Evolutionary conservation across 2,329 filamentous ascomycete species (phyloP).

Genomic region (Xylaria sp.): DNA sequence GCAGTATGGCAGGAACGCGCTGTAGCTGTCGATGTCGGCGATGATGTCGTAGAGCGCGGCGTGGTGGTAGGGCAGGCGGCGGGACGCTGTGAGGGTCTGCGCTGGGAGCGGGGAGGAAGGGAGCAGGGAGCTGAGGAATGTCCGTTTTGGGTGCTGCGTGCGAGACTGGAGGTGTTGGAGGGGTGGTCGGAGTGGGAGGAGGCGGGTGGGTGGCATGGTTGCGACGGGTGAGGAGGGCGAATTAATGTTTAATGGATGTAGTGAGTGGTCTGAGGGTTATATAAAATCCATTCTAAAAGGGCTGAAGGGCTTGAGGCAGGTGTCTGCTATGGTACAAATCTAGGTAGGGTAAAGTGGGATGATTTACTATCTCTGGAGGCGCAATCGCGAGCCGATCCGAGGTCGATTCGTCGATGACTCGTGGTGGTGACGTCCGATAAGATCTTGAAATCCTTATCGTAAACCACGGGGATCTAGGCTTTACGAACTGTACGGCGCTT

Average conservation of each 20-base stretch:
- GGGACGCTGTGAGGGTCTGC: slow-evolving; percentile 74
- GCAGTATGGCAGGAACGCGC: slow-evolving; percentile 90
- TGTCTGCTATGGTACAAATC: slow-evolving; percentile 2
- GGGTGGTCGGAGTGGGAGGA: slow-evolving; percentile 18
- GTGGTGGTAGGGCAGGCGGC: slow-evolving; percentile 77
- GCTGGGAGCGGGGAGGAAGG: slow-evolving; percentile 36
- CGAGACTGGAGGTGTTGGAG: slow-evolving; percentile 21
- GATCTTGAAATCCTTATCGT: slow-evolving; percentile 19
- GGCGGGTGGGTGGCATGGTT: slow-evolving; percentile 26
- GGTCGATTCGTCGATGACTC: too few species aligned
- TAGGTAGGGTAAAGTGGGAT: not conserved
- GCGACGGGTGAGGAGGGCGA: not conserved
- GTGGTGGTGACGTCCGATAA: slow-evolving; percentile 26
- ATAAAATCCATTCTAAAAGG: slow-evolving; percentile 19
- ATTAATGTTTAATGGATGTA: not conserved
- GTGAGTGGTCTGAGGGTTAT: slow-evolving; percentile 4
- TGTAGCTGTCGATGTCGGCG: slow-evolving; percentile 85
- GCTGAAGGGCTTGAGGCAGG: not conserved
- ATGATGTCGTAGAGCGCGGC: slow-evolving; percentile 80
- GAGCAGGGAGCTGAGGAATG: slow-evolving; percentile 41
- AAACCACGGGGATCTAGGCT: slow-evolving; percentile 5
- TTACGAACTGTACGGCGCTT: too few species aligned
- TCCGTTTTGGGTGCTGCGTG: slow-evolving; percentile 4
- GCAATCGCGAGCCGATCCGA: not conserved
- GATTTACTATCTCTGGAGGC: not conserved